Conservation (phyloP, 1,139 yeast genomes). For the Magnusiomyces suaveolens region DNA sequence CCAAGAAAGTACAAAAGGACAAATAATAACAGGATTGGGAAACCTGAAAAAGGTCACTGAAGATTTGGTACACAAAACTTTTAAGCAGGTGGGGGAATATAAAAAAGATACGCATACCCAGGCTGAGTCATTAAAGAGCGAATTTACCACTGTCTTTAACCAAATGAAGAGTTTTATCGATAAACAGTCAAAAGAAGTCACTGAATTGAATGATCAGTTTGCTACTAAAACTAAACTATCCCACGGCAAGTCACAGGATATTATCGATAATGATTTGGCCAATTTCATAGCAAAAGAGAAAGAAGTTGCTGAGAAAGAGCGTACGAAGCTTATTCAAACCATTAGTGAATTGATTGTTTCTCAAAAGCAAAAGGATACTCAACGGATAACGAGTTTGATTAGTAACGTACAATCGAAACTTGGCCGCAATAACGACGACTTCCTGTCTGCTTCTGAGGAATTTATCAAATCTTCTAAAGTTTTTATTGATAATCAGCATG, state of each 20-base stretch:
- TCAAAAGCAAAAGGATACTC: not conserved
- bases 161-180: conserved; percentile 10
- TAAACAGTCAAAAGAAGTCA: conserved; percentile 8
- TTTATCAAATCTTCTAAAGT: not conserved
- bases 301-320: conserved; percentile 7
- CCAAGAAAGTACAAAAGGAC: conserved; percentile 19
- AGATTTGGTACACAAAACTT: conserved; percentile 12
- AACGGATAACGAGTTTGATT: conserved; percentile 3
- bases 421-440: not conserved
- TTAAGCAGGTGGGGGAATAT: conserved; percentile 4
- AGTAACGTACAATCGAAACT: not conserved
- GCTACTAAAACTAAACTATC: not conserved
- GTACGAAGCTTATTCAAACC: conserved; percentile 6
- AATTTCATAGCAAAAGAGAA: conserved; percentile 4
- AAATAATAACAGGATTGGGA: conserved; percentile 18
- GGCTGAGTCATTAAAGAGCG: not conserved
- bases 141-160: conserved; percentile 3
- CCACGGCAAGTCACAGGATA: not conserved
- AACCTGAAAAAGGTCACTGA: conserved; percentile 17
- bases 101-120: not conserved
- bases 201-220: conserved; percentile 4
- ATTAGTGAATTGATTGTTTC: conserved; percentile 11
- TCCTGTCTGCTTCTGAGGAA: conserved; percentile 1
- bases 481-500: not conserved
- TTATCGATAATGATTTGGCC: not conserved